These are phyloP conservation scores for Leptodermis oblonga DNA, from an alignment of 257 asterid species.

Conservation along the genomic window DNA sequence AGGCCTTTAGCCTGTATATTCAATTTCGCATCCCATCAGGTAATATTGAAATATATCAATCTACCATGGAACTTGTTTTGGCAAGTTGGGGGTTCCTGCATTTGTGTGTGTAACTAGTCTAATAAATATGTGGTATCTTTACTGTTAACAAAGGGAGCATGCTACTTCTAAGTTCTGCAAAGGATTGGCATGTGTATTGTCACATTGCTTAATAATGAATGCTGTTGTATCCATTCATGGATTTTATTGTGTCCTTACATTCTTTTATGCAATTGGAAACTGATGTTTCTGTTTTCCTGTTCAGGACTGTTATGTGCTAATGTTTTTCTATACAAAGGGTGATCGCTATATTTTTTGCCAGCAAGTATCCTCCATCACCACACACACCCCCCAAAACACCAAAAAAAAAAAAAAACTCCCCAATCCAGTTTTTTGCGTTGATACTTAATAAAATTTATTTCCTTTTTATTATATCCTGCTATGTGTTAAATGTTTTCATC, in stretches of 20 bases:
- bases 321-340: background rate
- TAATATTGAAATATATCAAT: background rate
- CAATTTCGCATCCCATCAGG: background rate
- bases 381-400: no score
- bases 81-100: background rate
- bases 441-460: background rate
- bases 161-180: background rate
- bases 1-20: no score
- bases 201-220: background rate
- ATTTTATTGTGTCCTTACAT: background rate
- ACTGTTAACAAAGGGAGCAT: background rate
- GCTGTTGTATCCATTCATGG: background rate
- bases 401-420: no score
- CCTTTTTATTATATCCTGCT: background rate
- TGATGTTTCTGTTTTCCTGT: background rate
- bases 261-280: background rate
- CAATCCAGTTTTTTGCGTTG: background rate
- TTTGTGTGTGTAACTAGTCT: background rate
- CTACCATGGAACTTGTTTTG: background rate
- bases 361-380: no score
- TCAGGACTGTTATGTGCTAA: background rate
- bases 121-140: background rate
- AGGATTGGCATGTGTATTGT: background rate
- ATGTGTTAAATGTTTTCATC: background rate
- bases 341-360: background rate